Evolutionary conservation across 2,329 filamentous ascomycete species (phyloP), one percentile per base, ranked within the genome.

Genomic region (Botrytis byssoidea): DNA sequence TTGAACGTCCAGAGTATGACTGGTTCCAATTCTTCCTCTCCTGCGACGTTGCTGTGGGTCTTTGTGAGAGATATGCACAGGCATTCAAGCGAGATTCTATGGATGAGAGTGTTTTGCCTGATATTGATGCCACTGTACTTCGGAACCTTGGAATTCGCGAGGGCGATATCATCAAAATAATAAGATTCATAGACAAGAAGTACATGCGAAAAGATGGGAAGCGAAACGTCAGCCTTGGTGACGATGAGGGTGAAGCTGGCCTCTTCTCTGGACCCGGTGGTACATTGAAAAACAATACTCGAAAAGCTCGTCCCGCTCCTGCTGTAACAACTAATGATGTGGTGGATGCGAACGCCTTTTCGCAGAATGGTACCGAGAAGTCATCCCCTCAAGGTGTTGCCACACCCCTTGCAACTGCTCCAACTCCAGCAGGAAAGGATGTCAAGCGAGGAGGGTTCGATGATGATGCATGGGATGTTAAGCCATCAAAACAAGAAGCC

Each of bases 21-120:
- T 99, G 96, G 96, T 99, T 99, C 80, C 94, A 98, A 81, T 98
- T 99, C 85, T 99, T 99, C 86, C 85, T 99, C 59, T 90, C 91
- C 76, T 97, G 94, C 81, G 95, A 97, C 65, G 94, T 98, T 78
- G 92, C 94, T 63, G 93, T 95, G 67, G 93, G 97, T 74, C 91
- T 97, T 64, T 99, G 96, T 83, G 95, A 98, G 83, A 89, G 96
- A 72, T 99, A 99, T 81, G 91, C 95, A 1, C 93, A 94, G 80
- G 93, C 94, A 3, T 99, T 99, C 81, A 83, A 89, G 66, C 91
- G 91, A 80, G 96, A 99, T 81, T 96, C 95, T 37, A 98, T 99
- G 94, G 95, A 97, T 77, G 95, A 98, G 82, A 95, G 93, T 76
- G 91, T 97, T 57, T 84, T 98, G 74, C 92, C 94, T 5, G 96